Conservation (phyloP, 305 asterid species). For the Solanum hybrid region DNA sequence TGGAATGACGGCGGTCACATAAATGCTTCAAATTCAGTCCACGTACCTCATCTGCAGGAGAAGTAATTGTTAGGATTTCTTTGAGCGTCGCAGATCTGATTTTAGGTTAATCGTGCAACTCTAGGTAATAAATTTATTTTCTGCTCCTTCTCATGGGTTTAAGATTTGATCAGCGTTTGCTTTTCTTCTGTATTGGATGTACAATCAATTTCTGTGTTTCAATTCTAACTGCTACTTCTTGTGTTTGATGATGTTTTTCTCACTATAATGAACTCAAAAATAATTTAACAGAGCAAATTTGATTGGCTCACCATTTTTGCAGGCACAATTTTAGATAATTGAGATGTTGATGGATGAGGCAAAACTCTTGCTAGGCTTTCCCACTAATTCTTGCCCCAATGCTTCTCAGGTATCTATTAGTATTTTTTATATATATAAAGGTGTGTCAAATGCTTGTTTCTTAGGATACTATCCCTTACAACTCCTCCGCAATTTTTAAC, state of each 20-base stretch:
- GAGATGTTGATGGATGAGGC: constrained; percentile 41
- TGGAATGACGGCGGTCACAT: no score
- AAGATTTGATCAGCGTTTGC: background rate
- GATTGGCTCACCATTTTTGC: background rate
- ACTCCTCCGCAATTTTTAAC: background rate
- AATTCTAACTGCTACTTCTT: background rate
- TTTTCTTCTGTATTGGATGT: background rate
- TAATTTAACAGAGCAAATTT: background rate
- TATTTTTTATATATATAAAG: constrained; percentile 4
- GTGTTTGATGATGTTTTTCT: background rate
- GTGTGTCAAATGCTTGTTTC: constrained; percentile 9
- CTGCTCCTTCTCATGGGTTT: background rate
- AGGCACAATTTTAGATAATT: background rate
- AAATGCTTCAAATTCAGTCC: no score
- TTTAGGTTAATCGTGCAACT: background rate
- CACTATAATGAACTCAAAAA: background rate
- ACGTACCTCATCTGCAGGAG: background rate
- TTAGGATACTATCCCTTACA: background rate
- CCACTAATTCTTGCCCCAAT: constrained; percentile 32
- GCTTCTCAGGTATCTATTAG: constrained; percentile 29
- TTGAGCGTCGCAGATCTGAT: background rate
- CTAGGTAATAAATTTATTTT: background rate
- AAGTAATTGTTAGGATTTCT: background rate
- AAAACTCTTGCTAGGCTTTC: constrained; percentile 39
- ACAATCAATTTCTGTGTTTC: background rate